These are phyloP conservation scores for Beauveria asiatica DNA, from an alignment of 2,329 filamentous ascomycete genomes.

Conservation along the genomic window DNA sequence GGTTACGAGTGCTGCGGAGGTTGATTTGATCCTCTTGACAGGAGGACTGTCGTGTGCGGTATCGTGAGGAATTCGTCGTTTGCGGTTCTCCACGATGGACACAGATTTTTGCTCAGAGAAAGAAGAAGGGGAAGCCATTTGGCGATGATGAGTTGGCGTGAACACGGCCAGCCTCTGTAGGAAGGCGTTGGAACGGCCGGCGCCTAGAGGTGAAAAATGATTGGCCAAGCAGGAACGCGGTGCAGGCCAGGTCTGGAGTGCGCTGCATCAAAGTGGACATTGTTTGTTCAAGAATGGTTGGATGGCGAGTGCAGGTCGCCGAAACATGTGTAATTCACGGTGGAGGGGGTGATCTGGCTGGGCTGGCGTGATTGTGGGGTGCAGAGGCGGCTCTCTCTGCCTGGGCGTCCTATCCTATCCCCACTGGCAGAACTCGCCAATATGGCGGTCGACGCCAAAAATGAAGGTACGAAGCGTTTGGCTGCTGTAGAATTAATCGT, in stretches of 20 bases:
- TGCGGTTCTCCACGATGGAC: not conserved
- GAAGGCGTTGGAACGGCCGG: not conserved
- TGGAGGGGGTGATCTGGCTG: not conserved
- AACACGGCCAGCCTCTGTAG: not conserved
- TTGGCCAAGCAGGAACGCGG: not conserved
- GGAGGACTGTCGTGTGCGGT: not conserved
- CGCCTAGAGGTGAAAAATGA: not conserved
- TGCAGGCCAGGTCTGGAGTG: not conserved
- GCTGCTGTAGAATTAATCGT: no score
- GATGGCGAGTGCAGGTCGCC: no score
- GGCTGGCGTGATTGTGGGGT: not conserved
- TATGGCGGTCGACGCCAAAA: no score
- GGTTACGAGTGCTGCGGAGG: not conserved
- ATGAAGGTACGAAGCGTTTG: no score
- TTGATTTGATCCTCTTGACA: not conserved
- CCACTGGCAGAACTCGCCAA: no score
- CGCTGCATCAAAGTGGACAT: slow-evolving; percentile 4
- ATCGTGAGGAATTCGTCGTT: not conserved
- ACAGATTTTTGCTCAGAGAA: not conserved
- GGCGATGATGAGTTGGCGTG: not conserved
- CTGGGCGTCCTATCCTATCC: no score
- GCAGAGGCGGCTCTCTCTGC: not conserved
- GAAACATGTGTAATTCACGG: not conserved
- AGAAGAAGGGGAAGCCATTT: not conserved
- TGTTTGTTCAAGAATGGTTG: not conserved